These are phyloP conservation scores for Neurospora sp. DNA, from an alignment of 495 filamentous ascomycete genomes.

Conservation along the genomic window DNA sequence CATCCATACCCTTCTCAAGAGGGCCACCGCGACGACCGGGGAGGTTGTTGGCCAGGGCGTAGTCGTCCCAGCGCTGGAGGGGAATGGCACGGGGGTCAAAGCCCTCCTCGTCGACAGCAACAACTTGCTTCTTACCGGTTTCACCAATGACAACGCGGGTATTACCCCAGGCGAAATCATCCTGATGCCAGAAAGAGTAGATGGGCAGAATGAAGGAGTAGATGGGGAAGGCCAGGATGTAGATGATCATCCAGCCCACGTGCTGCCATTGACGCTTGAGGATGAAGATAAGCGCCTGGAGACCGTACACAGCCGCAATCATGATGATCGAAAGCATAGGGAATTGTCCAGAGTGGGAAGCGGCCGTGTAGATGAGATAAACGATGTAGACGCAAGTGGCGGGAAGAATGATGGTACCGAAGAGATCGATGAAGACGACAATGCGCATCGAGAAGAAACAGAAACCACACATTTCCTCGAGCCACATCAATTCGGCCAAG, in stretches of 20 bases:
- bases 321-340: constrained; percentile 81
- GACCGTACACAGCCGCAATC: constrained; percentile 84
- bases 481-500: constrained; percentile 72
- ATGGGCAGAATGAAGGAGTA: constrained; percentile 86
- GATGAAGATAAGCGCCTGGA: constrained; percentile 93
- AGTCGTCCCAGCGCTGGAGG: constrained; percentile 94
- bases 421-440: constrained; percentile 88
- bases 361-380: constrained; percentile 78
- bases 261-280: constrained; percentile 95
- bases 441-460: constrained; percentile 99
- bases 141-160: constrained; percentile 95
- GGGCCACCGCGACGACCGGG: constrained; percentile 75
- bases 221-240: constrained; percentile 85
- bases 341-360: constrained; percentile 61
- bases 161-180: constrained; percentile 97
- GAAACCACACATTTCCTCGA: constrained; percentile 93
- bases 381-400: constrained; percentile 83
- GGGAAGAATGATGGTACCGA: constrained; percentile 88
- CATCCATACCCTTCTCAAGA: constrained; percentile 50
- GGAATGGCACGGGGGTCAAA: constrained; percentile 91
- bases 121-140: constrained; percentile 76
- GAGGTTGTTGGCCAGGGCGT: constrained; percentile 80
- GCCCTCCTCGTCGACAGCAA: constrained; percentile 76
- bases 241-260: constrained; percentile 98
- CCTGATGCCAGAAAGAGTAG: constrained; percentile 99